These are phyloP conservation scores for Phoma sp. DNA, from an alignment of 2,329 filamentous ascomycete genomes.

Conservation along the genomic window DNA sequence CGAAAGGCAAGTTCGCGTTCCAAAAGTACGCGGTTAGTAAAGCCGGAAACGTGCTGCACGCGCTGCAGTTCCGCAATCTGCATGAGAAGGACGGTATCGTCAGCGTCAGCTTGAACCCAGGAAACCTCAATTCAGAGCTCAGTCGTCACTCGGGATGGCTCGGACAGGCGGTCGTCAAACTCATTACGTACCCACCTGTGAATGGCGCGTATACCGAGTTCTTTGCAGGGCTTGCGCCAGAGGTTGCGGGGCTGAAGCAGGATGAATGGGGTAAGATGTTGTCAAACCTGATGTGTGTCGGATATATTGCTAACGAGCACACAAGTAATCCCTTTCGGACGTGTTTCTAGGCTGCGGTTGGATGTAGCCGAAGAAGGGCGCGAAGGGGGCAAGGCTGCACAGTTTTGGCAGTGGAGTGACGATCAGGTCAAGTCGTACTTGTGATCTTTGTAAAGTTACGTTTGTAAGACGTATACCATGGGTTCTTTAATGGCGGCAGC, in stretches of 20 bases:
- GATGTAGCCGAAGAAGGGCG: conserved; percentile 33
- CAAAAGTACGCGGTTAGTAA: conserved; percentile 35
- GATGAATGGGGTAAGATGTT: conserved; percentile 35
- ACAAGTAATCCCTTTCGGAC: conserved; percentile 56
- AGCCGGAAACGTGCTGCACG: conserved; percentile 37
- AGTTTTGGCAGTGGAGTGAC: conserved; percentile 57
- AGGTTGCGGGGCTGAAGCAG: conserved; percentile 26
- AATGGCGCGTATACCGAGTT: conserved; percentile 36
- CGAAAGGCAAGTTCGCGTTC: conserved; percentile 1
- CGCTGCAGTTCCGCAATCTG: conserved; percentile 24
- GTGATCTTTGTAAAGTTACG: conserved; percentile 4
- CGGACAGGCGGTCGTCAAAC: neutral
- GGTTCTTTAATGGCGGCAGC: neutral
- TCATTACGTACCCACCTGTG: conserved; percentile 21
- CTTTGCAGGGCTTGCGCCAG: conserved; percentile 29
- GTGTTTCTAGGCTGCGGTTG: conserved; percentile 23
- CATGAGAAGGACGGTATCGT: conserved; percentile 23
- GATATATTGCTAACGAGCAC: neutral
- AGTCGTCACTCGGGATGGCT: conserved; percentile 39
- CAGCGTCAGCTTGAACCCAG: conserved; percentile 48
- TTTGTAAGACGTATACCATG: neutral
- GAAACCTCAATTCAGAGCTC: conserved; percentile 38
- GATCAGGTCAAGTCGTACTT: conserved; percentile 32
- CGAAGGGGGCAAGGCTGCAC: conserved; percentile 40
- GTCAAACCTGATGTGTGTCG: neutral